These are phyloP conservation scores for Scleroderma citrinum DNA, from an alignment of 768 basidiomycete genomes.

Conservation along the genomic window DNA sequence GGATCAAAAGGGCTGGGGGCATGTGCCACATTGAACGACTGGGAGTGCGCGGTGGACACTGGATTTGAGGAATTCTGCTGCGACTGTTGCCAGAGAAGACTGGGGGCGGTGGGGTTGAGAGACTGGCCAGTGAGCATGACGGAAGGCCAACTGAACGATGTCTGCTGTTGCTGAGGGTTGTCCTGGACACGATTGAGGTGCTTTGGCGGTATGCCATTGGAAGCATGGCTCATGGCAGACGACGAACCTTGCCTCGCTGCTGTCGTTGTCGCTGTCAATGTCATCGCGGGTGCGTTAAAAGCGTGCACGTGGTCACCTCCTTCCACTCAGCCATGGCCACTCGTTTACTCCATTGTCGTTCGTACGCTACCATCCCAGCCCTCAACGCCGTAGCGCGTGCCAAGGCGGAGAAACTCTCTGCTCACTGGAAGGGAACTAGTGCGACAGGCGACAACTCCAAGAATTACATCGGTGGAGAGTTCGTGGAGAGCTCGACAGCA, in stretches of 20 bases:
- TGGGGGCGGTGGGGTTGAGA: constrained; percentile 15
- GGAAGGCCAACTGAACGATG: constrained; percentile 10
- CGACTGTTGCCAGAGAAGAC: constrained; percentile 25
- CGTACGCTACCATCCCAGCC: constrained; percentile 45
- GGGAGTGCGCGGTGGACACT: constrained; percentile 15
- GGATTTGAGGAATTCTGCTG: constrained; percentile 32
- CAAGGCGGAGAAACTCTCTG: constrained; percentile 64
- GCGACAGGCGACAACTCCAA: constrained; percentile 83
- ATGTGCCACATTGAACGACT: constrained; percentile 13
- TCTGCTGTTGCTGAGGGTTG: constrained; percentile 6
- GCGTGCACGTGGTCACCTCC: constrained; percentile 7
- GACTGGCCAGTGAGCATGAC: constrained; percentile 16
- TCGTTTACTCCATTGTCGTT: constrained; percentile 17
- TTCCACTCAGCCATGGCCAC: constrained; percentile 7
- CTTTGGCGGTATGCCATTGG: background rate
- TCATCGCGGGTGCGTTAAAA: no score
- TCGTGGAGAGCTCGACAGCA: constrained; percentile 69
- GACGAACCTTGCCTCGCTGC: constrained; percentile 11
- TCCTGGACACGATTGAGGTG: constrained; percentile 6
- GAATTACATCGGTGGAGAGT: constrained; percentile 90
- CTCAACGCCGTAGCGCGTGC: constrained; percentile 51
- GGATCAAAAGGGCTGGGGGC: constrained; percentile 22
- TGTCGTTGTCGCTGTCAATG: no score
- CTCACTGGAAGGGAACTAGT: constrained; percentile 82
- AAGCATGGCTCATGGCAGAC: constrained; percentile 12